Conservation (phyloP, 371 early-diverging fungal genomes). For the Circinella umbellata region DNA sequence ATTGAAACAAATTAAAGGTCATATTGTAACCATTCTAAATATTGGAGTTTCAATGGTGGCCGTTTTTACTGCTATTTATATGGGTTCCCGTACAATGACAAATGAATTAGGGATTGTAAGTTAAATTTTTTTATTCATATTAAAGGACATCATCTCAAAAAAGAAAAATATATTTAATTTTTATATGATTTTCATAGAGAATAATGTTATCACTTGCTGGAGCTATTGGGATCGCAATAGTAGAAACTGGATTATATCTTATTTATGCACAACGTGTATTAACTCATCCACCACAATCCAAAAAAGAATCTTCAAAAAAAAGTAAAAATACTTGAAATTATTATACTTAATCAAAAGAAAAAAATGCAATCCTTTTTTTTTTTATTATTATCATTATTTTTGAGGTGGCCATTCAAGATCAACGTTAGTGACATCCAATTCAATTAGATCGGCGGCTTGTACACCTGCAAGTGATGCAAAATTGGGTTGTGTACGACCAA, state of each 20-base stretch:
- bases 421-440: slow-evolving; percentile 86
- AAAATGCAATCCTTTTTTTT: not conserved
- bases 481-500: slow-evolving; percentile 90
- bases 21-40: slow-evolving; percentile 64
- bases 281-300: slow-evolving; percentile 17
- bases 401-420: slow-evolving; percentile 74
- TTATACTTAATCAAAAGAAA: slow-evolving; percentile 1
- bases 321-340: slow-evolving; percentile 15
- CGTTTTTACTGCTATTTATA: slow-evolving; percentile 65
- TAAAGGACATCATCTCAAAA: too few species aligned
- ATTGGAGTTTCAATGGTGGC: slow-evolving; percentile 67
- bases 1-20: slow-evolving; percentile 51
- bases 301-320: slow-evolving; percentile 19
- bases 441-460: slow-evolving; percentile 78
- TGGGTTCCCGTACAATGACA: slow-evolving; percentile 54
- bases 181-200: slow-evolving; percentile 40
- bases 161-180: not conserved
- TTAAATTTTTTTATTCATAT: not conserved
- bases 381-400: not conserved
- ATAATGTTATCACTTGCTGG: slow-evolving; percentile 56
- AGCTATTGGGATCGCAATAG: slow-evolving; percentile 58
- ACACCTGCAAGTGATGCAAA: slow-evolving; percentile 69
- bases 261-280: slow-evolving; percentile 33
- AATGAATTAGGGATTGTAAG: slow-evolving; percentile 65
- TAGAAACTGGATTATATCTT: slow-evolving; percentile 55